Evolutionary conservation across 139 green algal genomes (phyloP).

Genomic region (Chlamydomonas eustigma): DNA sequence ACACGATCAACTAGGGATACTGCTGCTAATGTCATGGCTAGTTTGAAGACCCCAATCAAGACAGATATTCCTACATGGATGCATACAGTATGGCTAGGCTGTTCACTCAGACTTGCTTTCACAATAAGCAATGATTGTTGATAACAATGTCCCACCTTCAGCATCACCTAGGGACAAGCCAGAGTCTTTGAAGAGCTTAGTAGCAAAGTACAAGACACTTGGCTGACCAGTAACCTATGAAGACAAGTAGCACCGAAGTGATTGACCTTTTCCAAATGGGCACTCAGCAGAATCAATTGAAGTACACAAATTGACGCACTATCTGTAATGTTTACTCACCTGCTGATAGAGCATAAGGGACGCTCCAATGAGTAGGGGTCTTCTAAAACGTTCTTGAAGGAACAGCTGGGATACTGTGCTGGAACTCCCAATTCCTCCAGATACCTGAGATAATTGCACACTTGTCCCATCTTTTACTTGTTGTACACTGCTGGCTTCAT

Average conservation of each 20-base stretch:
- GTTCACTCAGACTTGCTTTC: too few relatives aligned
- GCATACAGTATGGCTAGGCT: too few relatives aligned
- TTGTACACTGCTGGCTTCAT: too few relatives aligned
- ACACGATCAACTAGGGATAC: slow-evolving; percentile 36
- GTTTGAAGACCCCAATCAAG: slow-evolving; percentile 82
- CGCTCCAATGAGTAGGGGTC: slow-evolving; percentile 56
- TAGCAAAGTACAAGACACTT: slow-evolving; percentile 60
- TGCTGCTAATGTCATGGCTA: slow-evolving; percentile 81
- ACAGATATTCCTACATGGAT: slow-evolving; percentile 63
- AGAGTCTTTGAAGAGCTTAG: slow-evolving; percentile 62
- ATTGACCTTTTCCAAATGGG: neutral
- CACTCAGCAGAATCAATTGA: too few relatives aligned
- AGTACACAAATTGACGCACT: neutral
- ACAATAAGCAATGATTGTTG: too few relatives aligned
- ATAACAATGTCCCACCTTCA: neutral
- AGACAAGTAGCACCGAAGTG: slow-evolving; percentile 25
- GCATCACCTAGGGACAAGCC: slow-evolving; percentile 48
- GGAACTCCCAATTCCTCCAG: too few relatives aligned
- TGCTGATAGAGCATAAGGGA: slow-evolving; percentile 84
- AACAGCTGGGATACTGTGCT: too few relatives aligned
- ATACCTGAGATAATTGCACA: too few relatives aligned
- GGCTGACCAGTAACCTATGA: slow-evolving; percentile 92
- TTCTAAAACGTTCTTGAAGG: slow-evolving; percentile 35
- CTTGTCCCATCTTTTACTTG: too few relatives aligned
- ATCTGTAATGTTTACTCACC: slow-evolving; percentile 8